A percentile compares a stretch with the other conserved stretches of the same genome.
Conservation (phyloP, 352 stramenopile genomes). For the Elongisporangium anandrum region DNA sequence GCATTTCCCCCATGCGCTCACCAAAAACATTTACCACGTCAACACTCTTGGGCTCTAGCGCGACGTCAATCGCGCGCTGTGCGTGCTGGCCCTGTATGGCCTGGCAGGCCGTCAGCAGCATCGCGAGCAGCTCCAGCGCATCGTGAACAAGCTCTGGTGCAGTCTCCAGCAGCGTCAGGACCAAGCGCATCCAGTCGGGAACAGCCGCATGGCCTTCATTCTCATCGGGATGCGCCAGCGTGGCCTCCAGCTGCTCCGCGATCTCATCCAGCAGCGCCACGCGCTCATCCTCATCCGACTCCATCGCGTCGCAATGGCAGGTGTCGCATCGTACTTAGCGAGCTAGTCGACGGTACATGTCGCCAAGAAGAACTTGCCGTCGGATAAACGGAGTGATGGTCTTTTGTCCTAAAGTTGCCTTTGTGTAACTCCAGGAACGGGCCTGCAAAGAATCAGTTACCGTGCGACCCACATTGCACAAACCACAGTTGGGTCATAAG, state of each 20-base stretch:
- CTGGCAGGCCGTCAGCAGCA: neutral
- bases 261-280: constrained; percentile 1
- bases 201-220: neutral
- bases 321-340: neutral
- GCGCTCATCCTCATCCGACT: neutral
- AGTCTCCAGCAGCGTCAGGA: neutral
- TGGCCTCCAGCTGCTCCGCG: neutral
- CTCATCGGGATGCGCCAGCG: neutral
- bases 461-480: neutral
- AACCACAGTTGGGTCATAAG: neutral
- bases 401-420: neutral
- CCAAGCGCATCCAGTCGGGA: neutral
- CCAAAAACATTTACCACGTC: neutral
- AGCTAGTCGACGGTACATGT: neutral
- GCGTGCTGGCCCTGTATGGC: neutral
- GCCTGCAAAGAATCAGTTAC: neutral
- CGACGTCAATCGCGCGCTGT: neutral
- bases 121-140: neutral
- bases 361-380: neutral
- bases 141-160: neutral
- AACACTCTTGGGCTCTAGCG: neutral
- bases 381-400: neutral
- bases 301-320: neutral
- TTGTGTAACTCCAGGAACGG: neutral
- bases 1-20: neutral